Conservation (phyloP, 768 basidiomycete species). For the Lactarius sp. region DNA sequence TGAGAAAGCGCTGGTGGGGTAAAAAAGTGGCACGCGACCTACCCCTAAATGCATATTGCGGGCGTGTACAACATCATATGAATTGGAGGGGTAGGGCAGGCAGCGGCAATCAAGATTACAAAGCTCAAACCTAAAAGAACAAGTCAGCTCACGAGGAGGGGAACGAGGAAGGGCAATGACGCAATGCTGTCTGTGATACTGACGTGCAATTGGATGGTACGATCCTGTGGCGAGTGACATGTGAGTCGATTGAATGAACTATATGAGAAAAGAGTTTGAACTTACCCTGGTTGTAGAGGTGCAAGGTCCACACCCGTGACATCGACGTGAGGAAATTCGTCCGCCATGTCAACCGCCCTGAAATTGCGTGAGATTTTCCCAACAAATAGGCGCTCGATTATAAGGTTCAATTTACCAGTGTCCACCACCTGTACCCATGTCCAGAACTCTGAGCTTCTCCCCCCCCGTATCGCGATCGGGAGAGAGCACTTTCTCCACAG, state of each 20-base stretch:
- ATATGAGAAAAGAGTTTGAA: slow-evolving; percentile 10
- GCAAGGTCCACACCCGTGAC: slow-evolving; percentile 69
- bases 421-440: slow-evolving; percentile 66
- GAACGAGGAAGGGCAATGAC: not conserved
- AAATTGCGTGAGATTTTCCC: not conserved
- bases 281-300: slow-evolving; percentile 65
- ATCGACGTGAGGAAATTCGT: slow-evolving; percentile 62
- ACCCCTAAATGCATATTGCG: slow-evolving; percentile 66
- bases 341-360: slow-evolving; percentile 71
- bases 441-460: slow-evolving; percentile 44
- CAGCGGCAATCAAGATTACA: slow-evolving; percentile 59
- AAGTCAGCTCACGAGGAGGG: not conserved
- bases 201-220: slow-evolving; percentile 74
- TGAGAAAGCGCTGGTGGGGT: not conserved
- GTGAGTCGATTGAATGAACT: not conserved
- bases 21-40: slow-evolving; percentile 30
- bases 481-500: slow-evolving; percentile 52
- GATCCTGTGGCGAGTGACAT: slow-evolving; percentile 35
- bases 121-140: slow-evolving; percentile 53
- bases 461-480: slow-evolving; percentile 28
- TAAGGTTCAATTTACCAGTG: slow-evolving; percentile 38
- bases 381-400: not conserved
- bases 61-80: slow-evolving; percentile 68
- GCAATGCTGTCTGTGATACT: slow-evolving; percentile 32
- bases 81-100: slow-evolving; percentile 57